Conservation (phyloP, 768 basidiomycete genomes). For the Termitomyces sp. region DNA sequence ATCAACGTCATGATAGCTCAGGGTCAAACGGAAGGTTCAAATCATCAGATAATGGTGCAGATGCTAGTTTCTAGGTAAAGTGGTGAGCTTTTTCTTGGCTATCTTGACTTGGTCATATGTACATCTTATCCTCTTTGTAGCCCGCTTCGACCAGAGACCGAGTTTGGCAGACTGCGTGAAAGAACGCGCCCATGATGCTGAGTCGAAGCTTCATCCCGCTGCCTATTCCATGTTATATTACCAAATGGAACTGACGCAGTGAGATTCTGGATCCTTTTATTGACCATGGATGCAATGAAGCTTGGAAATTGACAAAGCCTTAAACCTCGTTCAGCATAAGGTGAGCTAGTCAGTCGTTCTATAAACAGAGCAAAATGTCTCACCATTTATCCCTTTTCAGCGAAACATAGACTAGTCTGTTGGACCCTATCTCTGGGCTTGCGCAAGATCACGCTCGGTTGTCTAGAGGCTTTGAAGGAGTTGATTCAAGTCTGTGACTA, state of each 20-base stretch:
- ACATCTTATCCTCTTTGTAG: neutral
- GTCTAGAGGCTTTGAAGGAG: too few species aligned
- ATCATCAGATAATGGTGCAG: neutral
- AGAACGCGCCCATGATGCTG: neutral
- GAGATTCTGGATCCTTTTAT: neutral
- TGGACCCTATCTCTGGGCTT: neutral
- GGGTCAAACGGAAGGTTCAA: too few species aligned
- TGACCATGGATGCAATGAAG: neutral
- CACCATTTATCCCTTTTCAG: neutral
- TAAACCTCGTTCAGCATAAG: neutral
- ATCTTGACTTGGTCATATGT: too few species aligned
- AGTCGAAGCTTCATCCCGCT: neutral
- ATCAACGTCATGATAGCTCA: too few species aligned
- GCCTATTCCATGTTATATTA: neutral
- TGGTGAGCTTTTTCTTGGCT: neutral
- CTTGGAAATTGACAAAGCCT: neutral
- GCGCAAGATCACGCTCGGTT: too few species aligned
- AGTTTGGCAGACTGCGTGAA: neutral
- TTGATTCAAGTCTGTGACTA: too few species aligned
- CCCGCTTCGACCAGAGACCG: neutral
- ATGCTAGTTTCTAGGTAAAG: neutral
- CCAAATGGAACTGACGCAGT: neutral
- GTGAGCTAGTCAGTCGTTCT: neutral
- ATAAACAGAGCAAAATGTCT: constrained; percentile 1
- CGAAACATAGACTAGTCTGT: neutral